phyloP scores from a whole-genome alignment of 192 early-diverging fungal genomes.

The Glomus cerebriforme region DNA sequence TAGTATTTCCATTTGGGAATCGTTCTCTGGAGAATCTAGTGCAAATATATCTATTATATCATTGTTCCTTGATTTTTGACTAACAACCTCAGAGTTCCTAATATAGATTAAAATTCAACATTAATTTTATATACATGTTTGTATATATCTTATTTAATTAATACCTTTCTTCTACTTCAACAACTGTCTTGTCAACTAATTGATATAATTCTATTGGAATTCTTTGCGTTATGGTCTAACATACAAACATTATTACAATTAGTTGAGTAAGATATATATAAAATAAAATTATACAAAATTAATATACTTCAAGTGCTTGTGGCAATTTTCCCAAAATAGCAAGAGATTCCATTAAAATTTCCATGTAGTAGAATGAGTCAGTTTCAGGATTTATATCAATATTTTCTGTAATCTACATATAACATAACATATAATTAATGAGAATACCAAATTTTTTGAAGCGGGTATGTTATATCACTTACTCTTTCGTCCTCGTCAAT shows the following conservation, averaged over 20 bases:
- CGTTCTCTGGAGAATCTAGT: constrained; percentile 52
- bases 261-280: neutral
- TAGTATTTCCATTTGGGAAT: constrained; percentile 67
- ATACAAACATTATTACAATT: constrained; percentile 31
- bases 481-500: constrained; percentile 53
- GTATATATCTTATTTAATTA: neutral
- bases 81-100: constrained; percentile 40
- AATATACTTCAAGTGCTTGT: constrained; percentile 49
- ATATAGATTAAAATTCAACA: neutral
- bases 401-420: constrained; percentile 55
- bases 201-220: constrained; percentile 69
- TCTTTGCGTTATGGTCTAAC: constrained; percentile 68
- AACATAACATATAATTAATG: constrained; percentile 3
- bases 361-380: constrained; percentile 76
- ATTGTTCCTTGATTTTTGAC: constrained; percentile 41
- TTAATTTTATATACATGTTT: neutral
- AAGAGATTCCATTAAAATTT: constrained; percentile 74
- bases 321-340: constrained; percentile 57
- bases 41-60: constrained; percentile 51
- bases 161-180: constrained; percentile 75
- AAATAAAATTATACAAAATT: neutral
- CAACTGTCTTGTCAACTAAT: constrained; percentile 71
- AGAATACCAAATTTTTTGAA: neutral
- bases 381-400: constrained; percentile 71
- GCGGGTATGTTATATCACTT: neutral